Base-by-base conservation (phyloP, 1,284 basidiomycete species). In the Coniferiporia sulphurascens region DNA sequence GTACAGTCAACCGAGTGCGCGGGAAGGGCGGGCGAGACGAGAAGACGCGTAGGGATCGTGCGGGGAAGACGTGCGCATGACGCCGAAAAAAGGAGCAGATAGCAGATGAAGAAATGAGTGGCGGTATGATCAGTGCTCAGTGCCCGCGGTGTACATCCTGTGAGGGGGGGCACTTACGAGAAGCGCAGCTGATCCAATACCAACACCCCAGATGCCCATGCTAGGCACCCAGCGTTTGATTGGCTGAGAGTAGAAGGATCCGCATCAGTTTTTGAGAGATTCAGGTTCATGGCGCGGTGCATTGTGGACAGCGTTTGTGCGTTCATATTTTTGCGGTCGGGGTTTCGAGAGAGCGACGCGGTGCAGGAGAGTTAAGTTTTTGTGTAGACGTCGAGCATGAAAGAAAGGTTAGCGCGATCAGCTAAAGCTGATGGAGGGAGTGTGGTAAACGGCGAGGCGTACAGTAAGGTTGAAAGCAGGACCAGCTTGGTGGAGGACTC, bases 171-270 rank as follows among this genome's bases (percentile, higher is more conserved):
- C 41, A 78, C 85, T 65, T 68, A 90, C 87, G 68, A 86, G 79
- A 69, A 88, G 73, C 54, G 78, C 87, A 53, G 82, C 78, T 46
- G 84, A 74, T 56, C 89, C 88, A 64, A 75, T 78, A 64, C 86
- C 85, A 59, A 79, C 73, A 61, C 86, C 86, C 89, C 89, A 92
- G 48, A 87, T 69, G 32, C 80, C 79, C 61, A 87, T 69, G 63
- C 76, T 81, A 10, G 80, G 72, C 34, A 75, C 71, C 88, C 87
- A 90, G 44, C 75, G 78, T 72, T 78, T 81, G 34, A 75, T 66
- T 38, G 70, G 70, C 84, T 61, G 41, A 84, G 53, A 44, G 19
- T n/a, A 22, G 41, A n/a, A 5, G 48, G 41, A 17, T n/a, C 55
- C 32, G 22, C 45, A 48, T 21, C 44, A n/a, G 27, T 27, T 27